Base-by-base conservation (phyloP, 495 filamentous ascomycete genomes). In the Aspergillus carlsbadensis region DNA sequence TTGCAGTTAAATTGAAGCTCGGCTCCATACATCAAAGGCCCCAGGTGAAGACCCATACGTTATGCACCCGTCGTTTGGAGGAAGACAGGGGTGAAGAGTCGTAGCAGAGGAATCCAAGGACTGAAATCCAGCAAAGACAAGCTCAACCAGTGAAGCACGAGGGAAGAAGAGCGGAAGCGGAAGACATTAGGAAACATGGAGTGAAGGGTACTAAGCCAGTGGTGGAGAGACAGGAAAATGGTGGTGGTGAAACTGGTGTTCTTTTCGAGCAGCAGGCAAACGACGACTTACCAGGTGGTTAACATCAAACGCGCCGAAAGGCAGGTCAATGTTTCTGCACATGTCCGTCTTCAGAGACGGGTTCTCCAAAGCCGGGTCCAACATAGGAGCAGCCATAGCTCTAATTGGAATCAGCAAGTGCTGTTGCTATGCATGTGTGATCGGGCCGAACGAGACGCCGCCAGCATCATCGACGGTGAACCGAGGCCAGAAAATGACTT, bases 301-400 rank as follows among this genome's bases (percentile, higher is more conserved):
- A 6, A 71, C 41, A 0, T 47, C 43, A 42, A 58, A 71, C 24
- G 66, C 66, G 6, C 54, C 59, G 21, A 58, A 13, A 6, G 69
- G 69, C 35, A 71, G 46, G 33, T 71, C 69, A 7, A 71, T 45
- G 39, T 71, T 68, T 17, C 52, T 52, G 18, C 62, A 68, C 49
- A 61, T 64, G 42, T 67, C 65, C 0, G 67, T 70, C 13, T 22
- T 36, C 11, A 65, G 40, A 5, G 35, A 49, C 7, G 59, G 65
- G 13, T 20, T 26, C 10, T 68, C 65, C 52, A 63, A 52, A 14
- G 67, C 61, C 6, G 66, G 66, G 49, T 71, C 67, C 4, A 13
- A 31, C 17, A 36, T 18, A 20, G 44, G 29, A 21, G 52, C 20
- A 43, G 31, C 10, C 20, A 15, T 39, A 3, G 13, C 36, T 39